phyloP scores from a whole-genome alignment of 257 asterid species.

The Solanum peruvianum region DNA sequence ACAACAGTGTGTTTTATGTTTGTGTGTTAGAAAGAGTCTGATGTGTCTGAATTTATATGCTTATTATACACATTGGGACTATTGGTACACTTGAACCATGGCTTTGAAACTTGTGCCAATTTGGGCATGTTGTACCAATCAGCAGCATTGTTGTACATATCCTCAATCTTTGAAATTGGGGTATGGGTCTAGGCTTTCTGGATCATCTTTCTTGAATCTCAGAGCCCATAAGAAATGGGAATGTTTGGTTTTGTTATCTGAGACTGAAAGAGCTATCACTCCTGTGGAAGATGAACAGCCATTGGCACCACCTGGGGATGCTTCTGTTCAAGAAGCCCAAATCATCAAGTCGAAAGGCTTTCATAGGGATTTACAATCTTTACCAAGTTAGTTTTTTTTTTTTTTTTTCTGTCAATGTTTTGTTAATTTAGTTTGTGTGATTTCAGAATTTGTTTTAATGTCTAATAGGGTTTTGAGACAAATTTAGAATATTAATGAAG shows the following conservation, averaged over 20 bases:
- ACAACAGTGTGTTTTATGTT: neutral
- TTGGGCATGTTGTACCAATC: constrained; percentile 17
- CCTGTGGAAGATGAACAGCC: constrained; percentile 55
- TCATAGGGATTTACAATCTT: constrained; percentile 63
- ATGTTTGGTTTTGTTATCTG: constrained; percentile 19
- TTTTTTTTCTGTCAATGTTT: neutral
- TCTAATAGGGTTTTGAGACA: neutral
- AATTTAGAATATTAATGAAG: neutral
- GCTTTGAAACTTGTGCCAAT: constrained; percentile 38
- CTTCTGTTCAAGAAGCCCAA: constrained; percentile 15
- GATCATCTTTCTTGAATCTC: constrained; percentile 24
- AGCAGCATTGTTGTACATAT: constrained; percentile 4
- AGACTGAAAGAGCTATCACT: constrained; percentile 30
- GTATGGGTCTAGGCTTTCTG: constrained; percentile 5
- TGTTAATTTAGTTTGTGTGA: neutral
- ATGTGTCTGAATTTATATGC: constrained; percentile 26
- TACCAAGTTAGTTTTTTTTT: constrained; percentile 61
- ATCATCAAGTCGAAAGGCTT: constrained; percentile 23
- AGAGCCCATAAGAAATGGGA: constrained; percentile 40
- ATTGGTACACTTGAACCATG: constrained; percentile 19
- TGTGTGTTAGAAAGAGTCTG: neutral
- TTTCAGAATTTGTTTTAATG: neutral
- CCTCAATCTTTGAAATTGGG: constrained; percentile 15
- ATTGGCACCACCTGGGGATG: constrained; percentile 23
- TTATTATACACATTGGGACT: constrained; percentile 5